A percentile compares a stretch with the other conserved stretches of the same genome.
phyloP scores from a whole-genome alignment of 805 yeast species.

The Yarrowia osloensis region DNA sequence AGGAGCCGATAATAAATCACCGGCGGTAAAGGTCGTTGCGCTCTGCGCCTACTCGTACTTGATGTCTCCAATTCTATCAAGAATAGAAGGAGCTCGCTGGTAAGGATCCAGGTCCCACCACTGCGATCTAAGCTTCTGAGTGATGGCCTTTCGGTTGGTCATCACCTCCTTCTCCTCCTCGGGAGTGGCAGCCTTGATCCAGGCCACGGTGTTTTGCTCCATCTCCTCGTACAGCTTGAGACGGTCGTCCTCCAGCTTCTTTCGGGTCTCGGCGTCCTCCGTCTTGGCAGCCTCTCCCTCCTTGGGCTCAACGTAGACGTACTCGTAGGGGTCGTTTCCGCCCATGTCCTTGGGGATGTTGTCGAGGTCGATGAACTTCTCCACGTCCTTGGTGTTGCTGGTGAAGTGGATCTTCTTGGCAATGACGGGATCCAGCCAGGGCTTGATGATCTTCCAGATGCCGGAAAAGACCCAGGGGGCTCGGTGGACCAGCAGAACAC shows the following conservation, averaged over 20 bases:
- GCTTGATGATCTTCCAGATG: slow-evolving; percentile 80
- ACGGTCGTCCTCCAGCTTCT: slow-evolving; percentile 54
- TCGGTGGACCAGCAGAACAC: slow-evolving; percentile 68
- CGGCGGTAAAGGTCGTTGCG: background rate
- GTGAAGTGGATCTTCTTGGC: slow-evolving; percentile 80
- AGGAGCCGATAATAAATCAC: background rate
- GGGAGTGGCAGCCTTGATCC: slow-evolving; percentile 59
- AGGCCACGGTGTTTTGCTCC: slow-evolving; percentile 65
- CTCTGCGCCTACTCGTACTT: slow-evolving; percentile 41
- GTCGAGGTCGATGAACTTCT: slow-evolving; percentile 52
- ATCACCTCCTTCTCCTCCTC: slow-evolving; percentile 53
- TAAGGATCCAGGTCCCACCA: slow-evolving; percentile 78
- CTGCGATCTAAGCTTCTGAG: slow-evolving; percentile 58
- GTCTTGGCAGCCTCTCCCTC: slow-evolving; percentile 49
- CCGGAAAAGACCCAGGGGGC: slow-evolving; percentile 89
- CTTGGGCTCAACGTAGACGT: slow-evolving; percentile 55
- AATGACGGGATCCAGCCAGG: slow-evolving; percentile 84
- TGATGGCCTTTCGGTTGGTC: slow-evolving; percentile 49
- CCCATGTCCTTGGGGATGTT: slow-evolving; percentile 64
- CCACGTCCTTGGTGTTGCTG: slow-evolving; percentile 59
- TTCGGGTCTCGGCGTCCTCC: slow-evolving; percentile 40
- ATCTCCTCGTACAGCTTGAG: slow-evolving; percentile 55
- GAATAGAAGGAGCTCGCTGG: slow-evolving; percentile 72
- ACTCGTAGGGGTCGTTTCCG: slow-evolving; percentile 57
- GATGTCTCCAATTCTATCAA: slow-evolving; percentile 69